These are phyloP conservation scores for Besnoitia besnoiti DNA, from an alignment of 169 alveolate species.

Conservation along the genomic window DNA sequence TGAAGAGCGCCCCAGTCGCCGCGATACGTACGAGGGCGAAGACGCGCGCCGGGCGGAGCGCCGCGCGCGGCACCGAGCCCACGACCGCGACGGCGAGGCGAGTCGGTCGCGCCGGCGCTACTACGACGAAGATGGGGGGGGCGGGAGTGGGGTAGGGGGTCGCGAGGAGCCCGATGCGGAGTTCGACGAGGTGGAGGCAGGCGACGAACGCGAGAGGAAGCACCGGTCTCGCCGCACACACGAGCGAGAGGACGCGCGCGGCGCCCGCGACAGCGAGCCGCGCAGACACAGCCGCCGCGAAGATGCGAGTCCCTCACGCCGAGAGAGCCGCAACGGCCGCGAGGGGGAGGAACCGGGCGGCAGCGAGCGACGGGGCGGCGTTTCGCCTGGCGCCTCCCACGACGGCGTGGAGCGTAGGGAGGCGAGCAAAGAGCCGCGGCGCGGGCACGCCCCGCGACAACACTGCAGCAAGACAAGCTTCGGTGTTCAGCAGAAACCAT, in stretches of 20 bases:
- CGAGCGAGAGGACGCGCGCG: not conserved
- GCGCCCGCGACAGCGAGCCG: not conserved
- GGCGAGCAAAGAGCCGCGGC: too few species aligned
- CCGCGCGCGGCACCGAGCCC: not conserved
- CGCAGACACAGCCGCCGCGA: not conserved
- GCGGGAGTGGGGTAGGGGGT: not conserved
- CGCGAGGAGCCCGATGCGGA: too few species aligned
- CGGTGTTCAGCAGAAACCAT: too few species aligned
- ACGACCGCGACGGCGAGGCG: not conserved
- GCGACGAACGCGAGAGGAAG: not conserved
- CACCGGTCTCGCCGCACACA: too few species aligned
- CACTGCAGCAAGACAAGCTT: too few species aligned
- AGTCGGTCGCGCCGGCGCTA: too few species aligned
- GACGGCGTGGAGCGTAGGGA: too few species aligned
- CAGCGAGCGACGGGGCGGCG: too few species aligned
- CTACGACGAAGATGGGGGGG: not conserved
- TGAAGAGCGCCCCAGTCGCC: not conserved
- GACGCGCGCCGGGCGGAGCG: not conserved
- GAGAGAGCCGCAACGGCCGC: not conserved
- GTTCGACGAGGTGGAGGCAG: too few species aligned
- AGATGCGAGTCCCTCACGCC: not conserved
- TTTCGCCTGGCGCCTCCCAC: too few species aligned
- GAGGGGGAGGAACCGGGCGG: not conserved
- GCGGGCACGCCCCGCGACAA: too few species aligned
- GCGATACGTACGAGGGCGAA: not conserved